Percentiles rank a stretch among this genome's conserved stretches.
Conservation (phyloP, 139 green algal species). For the Chlorella sp. region DNA sequence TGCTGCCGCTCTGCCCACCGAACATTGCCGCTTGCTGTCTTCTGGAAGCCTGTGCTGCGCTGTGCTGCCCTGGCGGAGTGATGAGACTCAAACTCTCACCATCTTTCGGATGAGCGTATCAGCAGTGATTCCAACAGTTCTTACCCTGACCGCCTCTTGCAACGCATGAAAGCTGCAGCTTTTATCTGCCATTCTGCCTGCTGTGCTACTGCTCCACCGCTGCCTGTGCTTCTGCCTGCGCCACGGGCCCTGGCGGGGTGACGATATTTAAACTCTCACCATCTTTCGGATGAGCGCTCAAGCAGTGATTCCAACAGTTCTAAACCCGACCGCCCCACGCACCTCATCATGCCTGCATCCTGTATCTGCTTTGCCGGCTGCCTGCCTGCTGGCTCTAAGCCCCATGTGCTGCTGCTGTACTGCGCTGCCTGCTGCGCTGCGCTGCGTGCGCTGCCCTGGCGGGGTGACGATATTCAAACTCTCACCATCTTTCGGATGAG, state of each 20-base stretch:
- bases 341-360: too few species aligned
- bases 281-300: slow-evolving; percentile 46
- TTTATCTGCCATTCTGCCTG: too few species aligned
- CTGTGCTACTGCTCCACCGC: too few species aligned
- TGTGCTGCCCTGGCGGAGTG: too few species aligned
- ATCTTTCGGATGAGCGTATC: slow-evolving; percentile 40
- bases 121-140: neutral
- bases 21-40: neutral
- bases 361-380: too few species aligned
- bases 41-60: neutral
- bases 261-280: slow-evolving; percentile 28
- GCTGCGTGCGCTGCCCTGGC: neutral
- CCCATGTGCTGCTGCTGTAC: too few species aligned
- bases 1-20: neutral
- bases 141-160: too few species aligned
- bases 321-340: too few species aligned
- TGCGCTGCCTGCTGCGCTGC: too few species aligned
- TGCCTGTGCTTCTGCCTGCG: neutral
- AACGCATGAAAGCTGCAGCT: too few species aligned
- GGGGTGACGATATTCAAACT: slow-evolving; percentile 31
- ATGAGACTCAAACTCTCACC: slow-evolving; percentile 9
- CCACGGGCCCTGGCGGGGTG: slow-evolving; percentile 12
- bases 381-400: too few species aligned
- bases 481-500: slow-evolving; percentile 53
- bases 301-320: slow-evolving; percentile 23